These are phyloP conservation scores for Biscogniauxia mediterranea DNA, from an alignment of 2,329 filamentous ascomycete genomes.

Conservation along the genomic window DNA sequence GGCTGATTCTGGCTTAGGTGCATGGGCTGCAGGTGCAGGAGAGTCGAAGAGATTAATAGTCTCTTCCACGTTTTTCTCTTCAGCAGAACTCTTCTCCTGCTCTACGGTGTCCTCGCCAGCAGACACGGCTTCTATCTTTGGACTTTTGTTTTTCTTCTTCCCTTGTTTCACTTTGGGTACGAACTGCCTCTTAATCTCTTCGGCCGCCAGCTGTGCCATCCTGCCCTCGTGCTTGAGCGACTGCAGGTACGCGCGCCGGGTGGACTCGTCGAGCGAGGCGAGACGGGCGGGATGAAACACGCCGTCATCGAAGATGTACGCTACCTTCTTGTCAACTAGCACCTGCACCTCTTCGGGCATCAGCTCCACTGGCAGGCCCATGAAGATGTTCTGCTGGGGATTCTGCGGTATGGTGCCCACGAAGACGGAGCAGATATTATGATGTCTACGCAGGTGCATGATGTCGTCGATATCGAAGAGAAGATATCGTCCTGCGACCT, in stretches of 20 bases:
- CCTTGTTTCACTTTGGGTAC: conserved; percentile 10
- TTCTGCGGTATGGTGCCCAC: conserved; percentile 87
- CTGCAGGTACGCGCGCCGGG: conserved; percentile 63
- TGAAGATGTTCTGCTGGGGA: conserved; percentile 91
- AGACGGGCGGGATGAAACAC: conserved; percentile 67
- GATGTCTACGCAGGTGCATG: conserved; percentile 70
- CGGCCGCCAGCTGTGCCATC: conserved; percentile 31
- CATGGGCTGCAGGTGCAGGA: conserved; percentile 9
- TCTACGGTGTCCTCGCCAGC: background rate
- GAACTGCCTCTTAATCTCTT: conserved; percentile 19
- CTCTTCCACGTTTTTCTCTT: conserved; percentile 10
- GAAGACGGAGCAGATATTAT: conserved; percentile 83
- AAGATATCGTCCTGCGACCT: conserved; percentile 77
- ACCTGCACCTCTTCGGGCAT: conserved; percentile 86
- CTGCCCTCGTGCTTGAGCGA: conserved; percentile 47
- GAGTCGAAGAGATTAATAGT: conserved; percentile 20
- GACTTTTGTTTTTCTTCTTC: conserved; percentile 7
- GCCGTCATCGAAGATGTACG: conserved; percentile 78
- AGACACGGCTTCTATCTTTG: background rate
- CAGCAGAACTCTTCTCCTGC: conserved; percentile 7
- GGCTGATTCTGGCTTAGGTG: background rate
- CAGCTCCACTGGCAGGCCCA: conserved; percentile 83
- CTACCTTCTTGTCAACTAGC: conserved; percentile 73
- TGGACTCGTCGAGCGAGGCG: conserved; percentile 52
- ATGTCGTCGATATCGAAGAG: conserved; percentile 85